Conservation (phyloP, 352 stramenopile genomes). For the Phytophthora cryptogea region DNA sequence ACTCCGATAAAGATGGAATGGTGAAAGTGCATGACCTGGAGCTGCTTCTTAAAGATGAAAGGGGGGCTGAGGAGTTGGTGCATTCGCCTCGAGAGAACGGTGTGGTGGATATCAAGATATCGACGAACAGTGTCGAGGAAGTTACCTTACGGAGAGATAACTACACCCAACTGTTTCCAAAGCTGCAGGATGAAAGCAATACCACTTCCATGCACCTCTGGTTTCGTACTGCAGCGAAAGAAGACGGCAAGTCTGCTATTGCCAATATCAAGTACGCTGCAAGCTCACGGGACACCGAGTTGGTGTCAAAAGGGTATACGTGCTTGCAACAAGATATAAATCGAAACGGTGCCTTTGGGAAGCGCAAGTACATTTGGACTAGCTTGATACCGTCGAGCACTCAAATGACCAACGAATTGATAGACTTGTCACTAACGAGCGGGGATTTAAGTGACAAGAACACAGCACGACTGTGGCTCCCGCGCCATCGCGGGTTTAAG, state of each 20-base stretch:
- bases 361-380: constrained; percentile 81
- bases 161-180: constrained; percentile 59
- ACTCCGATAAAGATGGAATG: constrained; percentile 64
- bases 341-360: constrained; percentile 59
- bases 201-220: constrained; percentile 58
- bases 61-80: constrained; percentile 48
- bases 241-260: constrained; percentile 68
- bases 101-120: constrained; percentile 71
- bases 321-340: constrained; percentile 80
- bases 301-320: constrained; percentile 75
- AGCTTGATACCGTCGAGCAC: constrained; percentile 53
- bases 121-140: constrained; percentile 63
- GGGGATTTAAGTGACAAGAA: constrained; percentile 71
- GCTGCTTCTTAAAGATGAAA: constrained; percentile 71
- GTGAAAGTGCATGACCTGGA: constrained; percentile 81
- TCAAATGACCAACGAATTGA: constrained; percentile 62
- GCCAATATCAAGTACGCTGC: constrained; percentile 67
- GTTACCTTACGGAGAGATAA: constrained; percentile 56
- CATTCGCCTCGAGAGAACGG: constrained; percentile 53
- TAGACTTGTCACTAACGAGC: constrained; percentile 67
- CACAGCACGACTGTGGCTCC: constrained; percentile 67
- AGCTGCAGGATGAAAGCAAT: constrained; percentile 54
- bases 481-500: constrained; percentile 76
- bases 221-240: constrained; percentile 58
- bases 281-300: constrained; percentile 67